phyloP scores from a whole-genome alignment of 352 stramenopile species.

The Thraustochytrium striatum region DNA sequence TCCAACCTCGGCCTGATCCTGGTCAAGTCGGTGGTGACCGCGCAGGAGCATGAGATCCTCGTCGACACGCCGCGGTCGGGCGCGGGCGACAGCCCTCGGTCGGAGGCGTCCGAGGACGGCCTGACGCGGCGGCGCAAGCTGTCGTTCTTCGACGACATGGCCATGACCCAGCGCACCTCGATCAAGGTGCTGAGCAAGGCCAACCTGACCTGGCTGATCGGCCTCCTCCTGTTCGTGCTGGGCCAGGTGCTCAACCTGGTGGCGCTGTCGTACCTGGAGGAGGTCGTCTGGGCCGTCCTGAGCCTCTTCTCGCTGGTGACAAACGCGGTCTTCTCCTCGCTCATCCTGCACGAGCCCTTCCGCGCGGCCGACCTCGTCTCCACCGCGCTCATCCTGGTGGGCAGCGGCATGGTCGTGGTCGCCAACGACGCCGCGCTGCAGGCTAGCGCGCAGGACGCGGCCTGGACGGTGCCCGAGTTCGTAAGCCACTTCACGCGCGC shows the following conservation, averaged over 20 bases:
- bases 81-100: not conserved
- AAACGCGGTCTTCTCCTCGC: conserved; percentile 15
- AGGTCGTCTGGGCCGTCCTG: conserved; percentile 34
- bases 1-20: conserved; percentile 21
- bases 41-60: conserved; percentile 3
- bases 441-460: not conserved
- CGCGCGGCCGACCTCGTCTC: not conserved
- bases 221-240: not conserved
- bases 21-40: conserved; percentile 36
- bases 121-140: not conserved
- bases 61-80: not conserved
- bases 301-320: conserved; percentile 32
- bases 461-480: not conserved
- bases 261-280: conserved; percentile 18
- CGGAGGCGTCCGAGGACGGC: not conserved
- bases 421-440: conserved; percentile 1
- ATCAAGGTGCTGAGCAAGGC: not conserved
- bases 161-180: not conserved
- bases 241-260: conserved; percentile 37
- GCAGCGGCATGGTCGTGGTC: conserved; percentile 9
- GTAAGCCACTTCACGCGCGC: not conserved
- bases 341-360: conserved; percentile 8
- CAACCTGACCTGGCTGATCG: conserved; percentile 9
- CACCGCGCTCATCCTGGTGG: conserved; percentile 10
- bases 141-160: conserved; percentile 28